Evolutionary conservation across 768 basidiomycete genomes (phyloP).

Genomic region (Podaxis sp.): DNA sequence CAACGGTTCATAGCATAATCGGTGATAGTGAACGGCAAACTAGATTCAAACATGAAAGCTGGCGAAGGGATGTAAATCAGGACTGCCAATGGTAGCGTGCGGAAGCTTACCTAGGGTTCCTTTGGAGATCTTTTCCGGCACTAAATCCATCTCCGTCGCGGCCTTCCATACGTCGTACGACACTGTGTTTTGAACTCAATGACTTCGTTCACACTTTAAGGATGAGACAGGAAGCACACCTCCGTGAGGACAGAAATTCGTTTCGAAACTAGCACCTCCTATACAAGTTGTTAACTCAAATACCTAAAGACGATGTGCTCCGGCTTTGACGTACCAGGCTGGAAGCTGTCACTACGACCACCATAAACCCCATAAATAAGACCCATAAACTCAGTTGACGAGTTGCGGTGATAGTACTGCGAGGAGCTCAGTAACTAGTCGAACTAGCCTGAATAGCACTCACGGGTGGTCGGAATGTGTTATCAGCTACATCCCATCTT

Average conservation of each 20-base stretch:
- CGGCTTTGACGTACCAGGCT: constrained; percentile 39
- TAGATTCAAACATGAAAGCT: constrained; percentile 66
- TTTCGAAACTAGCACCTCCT: constrained; percentile 59
- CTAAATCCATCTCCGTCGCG: constrained; percentile 52
- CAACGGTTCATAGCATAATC: constrained; percentile 63
- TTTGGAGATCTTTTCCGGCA: constrained; percentile 51
- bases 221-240: constrained; percentile 33
- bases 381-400: constrained; percentile 64
- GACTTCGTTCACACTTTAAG: neutral
- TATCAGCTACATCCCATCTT: constrained; percentile 60
- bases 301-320: neutral
- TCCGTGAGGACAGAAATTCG: constrained; percentile 65
- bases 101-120: constrained; percentile 47
- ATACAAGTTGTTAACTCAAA: neutral
- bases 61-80: neutral
- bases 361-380: constrained; percentile 63
- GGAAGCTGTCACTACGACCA: constrained; percentile 62
- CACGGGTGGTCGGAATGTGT: constrained; percentile 63
- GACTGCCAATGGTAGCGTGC: neutral
- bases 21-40: constrained; percentile 61
- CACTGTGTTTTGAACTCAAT: constrained; percentile 31
- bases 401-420: constrained; percentile 67
- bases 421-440: neutral
- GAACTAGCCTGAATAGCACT: constrained; percentile 17
- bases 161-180: constrained; percentile 61